Evolutionary conservation across 768 basidiomycete species (phyloP), one percentile per base, ranked within the genome.

Genomic region (Rhodotorula kratochvilovae): DNA sequence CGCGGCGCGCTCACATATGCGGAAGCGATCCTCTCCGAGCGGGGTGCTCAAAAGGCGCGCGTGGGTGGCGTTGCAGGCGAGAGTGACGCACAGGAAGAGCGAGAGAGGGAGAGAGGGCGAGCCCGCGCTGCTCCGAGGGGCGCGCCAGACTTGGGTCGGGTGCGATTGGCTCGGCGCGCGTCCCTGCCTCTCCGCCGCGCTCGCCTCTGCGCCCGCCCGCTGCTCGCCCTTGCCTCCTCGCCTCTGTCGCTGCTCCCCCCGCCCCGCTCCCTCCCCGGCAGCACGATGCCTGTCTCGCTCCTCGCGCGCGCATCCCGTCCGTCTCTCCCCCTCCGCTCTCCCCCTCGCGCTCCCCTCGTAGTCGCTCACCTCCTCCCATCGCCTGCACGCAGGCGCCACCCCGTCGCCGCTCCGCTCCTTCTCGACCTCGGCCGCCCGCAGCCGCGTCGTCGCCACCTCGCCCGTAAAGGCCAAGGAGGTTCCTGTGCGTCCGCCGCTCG

Each of bases 381-480:
- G 10, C 25, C 35, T 13, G 36, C 39, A 19, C 56, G 29, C 67
- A 66, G 70, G 58, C 61, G 64, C 71, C 39, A 53, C 54, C n/a
- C 51, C 51, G 13, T 53, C 51, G 51, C 21, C 55, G 39, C 19
- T 27, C 60, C 70, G 70, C 61, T 25, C 64, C 39, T 63, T 75
- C 62, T 61, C 70, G 27, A 65, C 68, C 31, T 66, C 74, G 16
- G 63, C 74, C 17, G 39, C 59, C 8, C 43, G 58, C 36, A n/a
- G 33, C 10, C 56, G 71, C 10, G 68, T 75, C 42, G 59, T 75
- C 61, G 66, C 74, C 2, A 66, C 74, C 23, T 36, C 29, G 29
- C 74, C 74, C 48, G 71, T 72, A 54, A 54, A 54, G 43, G 74
- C 74, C 21, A 75, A 69, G 65, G 74, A 75, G 63, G 74, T 72